Evolutionary conservation across 306 rosid genomes (phyloP).

Genomic region (Arachis stenosperma): DNA sequence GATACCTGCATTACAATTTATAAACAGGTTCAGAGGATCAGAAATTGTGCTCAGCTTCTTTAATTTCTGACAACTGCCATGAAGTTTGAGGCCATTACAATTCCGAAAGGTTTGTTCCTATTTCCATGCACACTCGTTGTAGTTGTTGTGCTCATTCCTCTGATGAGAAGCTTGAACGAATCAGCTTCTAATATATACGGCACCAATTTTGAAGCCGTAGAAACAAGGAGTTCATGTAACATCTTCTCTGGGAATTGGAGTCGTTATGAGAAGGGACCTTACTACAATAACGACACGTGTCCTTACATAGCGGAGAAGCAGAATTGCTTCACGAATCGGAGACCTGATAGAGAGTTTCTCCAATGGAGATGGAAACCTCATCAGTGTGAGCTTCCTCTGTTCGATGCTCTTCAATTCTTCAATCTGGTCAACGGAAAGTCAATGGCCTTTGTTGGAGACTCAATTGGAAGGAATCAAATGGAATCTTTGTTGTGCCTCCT

Average conservation of each 20-base stretch:
- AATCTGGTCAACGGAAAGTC: conserved; percentile 73
- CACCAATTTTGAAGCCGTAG: background rate
- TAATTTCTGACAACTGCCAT: no score
- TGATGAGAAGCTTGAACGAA: no score
- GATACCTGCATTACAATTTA: background rate
- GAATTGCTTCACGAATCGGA: conserved; percentile 76
- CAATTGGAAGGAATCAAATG: conserved; percentile 83
- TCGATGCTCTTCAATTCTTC: conserved; percentile 68
- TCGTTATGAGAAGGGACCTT: conserved; percentile 48
- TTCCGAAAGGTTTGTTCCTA: no score
- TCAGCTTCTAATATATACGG: no score
- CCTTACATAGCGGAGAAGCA: conserved; percentile 61
- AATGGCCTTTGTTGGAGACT: conserved; percentile 89
- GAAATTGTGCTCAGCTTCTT: background rate
- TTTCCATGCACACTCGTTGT: no score
- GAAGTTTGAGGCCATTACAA: no score
- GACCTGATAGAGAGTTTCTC: conserved; percentile 69
- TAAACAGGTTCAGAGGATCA: background rate
- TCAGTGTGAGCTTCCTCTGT: conserved; percentile 71
- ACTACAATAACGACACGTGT: conserved; percentile 62
- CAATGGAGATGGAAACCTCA: conserved; percentile 89
- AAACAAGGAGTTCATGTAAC: conserved; percentile 41
- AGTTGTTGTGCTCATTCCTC: no score
- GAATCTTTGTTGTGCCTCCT: conserved; percentile 82
- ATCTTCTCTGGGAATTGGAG: conserved; percentile 77